These are phyloP conservation scores for Colletotrichum sp. DNA, from an alignment of 2,329 filamentous ascomycete species.

Conservation along the genomic window DNA sequence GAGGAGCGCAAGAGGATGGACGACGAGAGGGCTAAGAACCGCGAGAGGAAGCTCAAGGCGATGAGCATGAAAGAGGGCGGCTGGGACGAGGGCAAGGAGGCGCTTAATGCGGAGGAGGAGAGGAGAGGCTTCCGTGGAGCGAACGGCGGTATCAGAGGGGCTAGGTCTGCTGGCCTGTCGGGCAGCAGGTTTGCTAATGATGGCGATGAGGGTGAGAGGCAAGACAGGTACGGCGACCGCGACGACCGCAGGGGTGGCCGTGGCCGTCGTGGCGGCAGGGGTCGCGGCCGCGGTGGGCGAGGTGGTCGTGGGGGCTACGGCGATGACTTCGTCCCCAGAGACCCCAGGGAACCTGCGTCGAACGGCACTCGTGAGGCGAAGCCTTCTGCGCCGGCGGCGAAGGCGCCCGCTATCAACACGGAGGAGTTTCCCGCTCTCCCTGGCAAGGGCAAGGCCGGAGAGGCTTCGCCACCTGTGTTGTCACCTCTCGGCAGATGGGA, in stretches of 20 bases:
- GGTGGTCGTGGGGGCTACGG: slow-evolving; percentile 33
- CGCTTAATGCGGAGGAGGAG: slow-evolving; percentile 44
- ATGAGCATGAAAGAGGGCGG: slow-evolving; percentile 57
- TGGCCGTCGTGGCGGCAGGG: slow-evolving; percentile 22
- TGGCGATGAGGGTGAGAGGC: slow-evolving; percentile 22
- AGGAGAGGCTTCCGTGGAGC: slow-evolving; percentile 46
- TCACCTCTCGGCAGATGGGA: slow-evolving; percentile 55
- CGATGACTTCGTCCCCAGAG: slow-evolving; percentile 34
- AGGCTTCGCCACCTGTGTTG: slow-evolving; percentile 29
- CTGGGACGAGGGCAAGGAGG: slow-evolving; percentile 64
- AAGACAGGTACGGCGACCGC: background rate
- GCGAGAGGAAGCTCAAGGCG: slow-evolving; percentile 65
- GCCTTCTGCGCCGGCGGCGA: slow-evolving; percentile 27
- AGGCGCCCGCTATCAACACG: slow-evolving; percentile 33
- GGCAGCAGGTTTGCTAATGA: slow-evolving; percentile 48
- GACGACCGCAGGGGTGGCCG: slow-evolving; percentile 23
- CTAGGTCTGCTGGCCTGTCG: slow-evolving; percentile 39
- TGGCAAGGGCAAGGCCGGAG: background rate
- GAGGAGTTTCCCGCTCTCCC: slow-evolving; percentile 48
- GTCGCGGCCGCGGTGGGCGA: slow-evolving; percentile 28
- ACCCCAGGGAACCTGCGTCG: slow-evolving; percentile 27
- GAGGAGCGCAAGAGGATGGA: slow-evolving; percentile 57
- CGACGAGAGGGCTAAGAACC: slow-evolving; percentile 63
- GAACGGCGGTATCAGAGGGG: slow-evolving; percentile 43
- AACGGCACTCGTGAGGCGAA: background rate